Evolutionary conservation across 2,329 filamentous ascomycete genomes (phyloP).

Genomic region (Diaporthe humulicola): DNA sequence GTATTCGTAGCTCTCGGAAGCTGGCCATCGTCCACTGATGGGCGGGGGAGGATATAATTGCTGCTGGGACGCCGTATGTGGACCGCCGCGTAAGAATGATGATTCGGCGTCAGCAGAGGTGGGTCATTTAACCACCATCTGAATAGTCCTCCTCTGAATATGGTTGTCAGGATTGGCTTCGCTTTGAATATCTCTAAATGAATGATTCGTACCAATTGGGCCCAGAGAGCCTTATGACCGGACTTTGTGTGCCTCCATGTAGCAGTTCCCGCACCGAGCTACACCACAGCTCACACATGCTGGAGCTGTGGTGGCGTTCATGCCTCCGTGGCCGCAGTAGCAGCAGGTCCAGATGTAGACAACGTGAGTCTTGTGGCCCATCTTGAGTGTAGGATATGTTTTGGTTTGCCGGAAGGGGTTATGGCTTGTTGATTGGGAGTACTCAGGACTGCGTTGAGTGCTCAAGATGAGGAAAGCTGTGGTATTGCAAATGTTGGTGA

Average conservation of each 20-base stretch:
- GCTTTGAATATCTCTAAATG: not conserved
- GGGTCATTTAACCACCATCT: not conserved
- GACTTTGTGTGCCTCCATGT: not conserved
- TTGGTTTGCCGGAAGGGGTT: not conserved
- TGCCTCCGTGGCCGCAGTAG: not conserved
- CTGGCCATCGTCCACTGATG: not conserved
- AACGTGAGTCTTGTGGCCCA: not conserved
- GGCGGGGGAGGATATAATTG: not conserved
- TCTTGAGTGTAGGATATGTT: not conserved
- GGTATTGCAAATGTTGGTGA: not conserved
- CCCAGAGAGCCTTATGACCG: not conserved
- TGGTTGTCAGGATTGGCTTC: not conserved
- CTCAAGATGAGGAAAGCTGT: not conserved
- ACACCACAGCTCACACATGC: constrained; percentile 3
- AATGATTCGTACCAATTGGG: not conserved
- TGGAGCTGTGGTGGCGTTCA: constrained; percentile 9
- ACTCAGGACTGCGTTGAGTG: not conserved
- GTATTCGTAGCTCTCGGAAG: not conserved
- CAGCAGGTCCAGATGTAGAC: constrained; percentile 21
- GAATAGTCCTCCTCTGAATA: not conserved
- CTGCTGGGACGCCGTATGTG: not conserved
- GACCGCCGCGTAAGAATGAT: not conserved
- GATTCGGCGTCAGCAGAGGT: not conserved
- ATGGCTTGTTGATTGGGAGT: not conserved
- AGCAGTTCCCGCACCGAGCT: not conserved